phyloP scores from a whole-genome alignment of 2,329 filamentous ascomycete genomes.

The Aureobasidium sp. region DNA sequence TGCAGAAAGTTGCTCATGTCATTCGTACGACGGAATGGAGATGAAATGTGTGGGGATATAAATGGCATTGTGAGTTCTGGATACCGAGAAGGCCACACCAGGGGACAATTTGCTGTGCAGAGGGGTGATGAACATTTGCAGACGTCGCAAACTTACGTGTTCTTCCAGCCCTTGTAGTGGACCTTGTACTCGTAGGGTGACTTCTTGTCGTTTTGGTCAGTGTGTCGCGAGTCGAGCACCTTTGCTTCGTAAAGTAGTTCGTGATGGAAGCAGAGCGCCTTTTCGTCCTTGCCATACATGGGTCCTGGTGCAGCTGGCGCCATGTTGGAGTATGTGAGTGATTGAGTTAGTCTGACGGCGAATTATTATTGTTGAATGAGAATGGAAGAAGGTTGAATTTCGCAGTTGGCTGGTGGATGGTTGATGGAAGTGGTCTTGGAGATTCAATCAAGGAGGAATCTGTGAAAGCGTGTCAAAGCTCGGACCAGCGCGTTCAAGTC shows the following conservation, averaged over 20 bases:
- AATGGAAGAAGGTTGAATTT: neutral
- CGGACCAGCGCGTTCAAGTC: slow-evolving; percentile 8
- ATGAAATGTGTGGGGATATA: neutral
- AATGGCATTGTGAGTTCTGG: neutral
- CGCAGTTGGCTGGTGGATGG: neutral
- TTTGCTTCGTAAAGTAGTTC: slow-evolving; percentile 98
- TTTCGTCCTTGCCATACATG: slow-evolving; percentile 70
- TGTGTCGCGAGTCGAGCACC: slow-evolving; percentile 68
- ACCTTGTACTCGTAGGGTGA: slow-evolving; percentile 81
- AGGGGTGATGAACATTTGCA: neutral
- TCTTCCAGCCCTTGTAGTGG: slow-evolving; percentile 99
- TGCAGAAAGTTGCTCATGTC: neutral
- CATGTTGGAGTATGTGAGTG: slow-evolving; percentile 43
- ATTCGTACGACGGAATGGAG: neutral
- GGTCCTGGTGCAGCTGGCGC: slow-evolving; percentile 47
- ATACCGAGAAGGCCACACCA: neutral
- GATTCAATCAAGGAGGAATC: slow-evolving; percentile 14
- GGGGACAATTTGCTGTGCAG: neutral
- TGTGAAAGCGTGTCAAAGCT: slow-evolving; percentile 12
- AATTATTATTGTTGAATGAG: neutral
- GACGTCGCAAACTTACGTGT: slow-evolving; percentile 57
- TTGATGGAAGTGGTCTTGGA: slow-evolving; percentile 8
- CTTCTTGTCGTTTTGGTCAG: slow-evolving; percentile 58
- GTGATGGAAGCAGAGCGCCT: slow-evolving; percentile 92
- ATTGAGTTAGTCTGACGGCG: too few species aligned